phyloP scores from a whole-genome alignment of 108 stramenopile species.

The Skeletonema grethae region DNA sequence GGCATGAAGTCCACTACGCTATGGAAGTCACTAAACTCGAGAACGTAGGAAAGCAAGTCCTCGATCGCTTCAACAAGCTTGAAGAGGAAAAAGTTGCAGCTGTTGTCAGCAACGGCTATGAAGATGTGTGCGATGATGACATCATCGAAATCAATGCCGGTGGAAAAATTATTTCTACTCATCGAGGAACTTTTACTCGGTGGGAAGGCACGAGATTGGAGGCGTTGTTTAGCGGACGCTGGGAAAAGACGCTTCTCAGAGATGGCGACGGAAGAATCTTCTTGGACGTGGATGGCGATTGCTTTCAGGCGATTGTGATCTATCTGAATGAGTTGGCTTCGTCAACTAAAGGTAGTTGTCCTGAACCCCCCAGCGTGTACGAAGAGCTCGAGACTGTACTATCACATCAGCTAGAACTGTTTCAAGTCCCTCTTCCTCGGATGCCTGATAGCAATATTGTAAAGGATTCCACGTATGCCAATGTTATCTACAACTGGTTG shows the following conservation, averaged over 20 bases:
- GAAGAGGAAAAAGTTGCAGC: not conserved
- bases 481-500: conserved; percentile 1
- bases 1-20: not conserved
- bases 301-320: conserved; percentile 3
- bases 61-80: not conserved
- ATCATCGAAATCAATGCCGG: conserved; percentile 15
- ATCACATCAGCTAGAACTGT: not conserved
- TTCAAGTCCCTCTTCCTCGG: not conserved
- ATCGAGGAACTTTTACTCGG: not conserved
- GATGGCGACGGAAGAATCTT: conserved; percentile 8
- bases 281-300: conserved; percentile 6
- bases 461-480: not conserved
- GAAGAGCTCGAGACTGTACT: not conserved
- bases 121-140: not conserved
- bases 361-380: not conserved
- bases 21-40: not conserved
- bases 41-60: not conserved
- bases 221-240: conserved; percentile 7
- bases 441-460: not conserved
- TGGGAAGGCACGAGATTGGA: conserved; percentile 7
- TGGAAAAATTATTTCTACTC: conserved; percentile 5
- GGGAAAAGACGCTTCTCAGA: conserved; percentile 8
- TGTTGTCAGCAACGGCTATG: not conserved
- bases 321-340: conserved; percentile 8
- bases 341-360: not conserved